These are phyloP conservation scores for Davidsoniella virescens DNA, from an alignment of 2,329 filamentous ascomycete genomes.

Conservation along the genomic window DNA sequence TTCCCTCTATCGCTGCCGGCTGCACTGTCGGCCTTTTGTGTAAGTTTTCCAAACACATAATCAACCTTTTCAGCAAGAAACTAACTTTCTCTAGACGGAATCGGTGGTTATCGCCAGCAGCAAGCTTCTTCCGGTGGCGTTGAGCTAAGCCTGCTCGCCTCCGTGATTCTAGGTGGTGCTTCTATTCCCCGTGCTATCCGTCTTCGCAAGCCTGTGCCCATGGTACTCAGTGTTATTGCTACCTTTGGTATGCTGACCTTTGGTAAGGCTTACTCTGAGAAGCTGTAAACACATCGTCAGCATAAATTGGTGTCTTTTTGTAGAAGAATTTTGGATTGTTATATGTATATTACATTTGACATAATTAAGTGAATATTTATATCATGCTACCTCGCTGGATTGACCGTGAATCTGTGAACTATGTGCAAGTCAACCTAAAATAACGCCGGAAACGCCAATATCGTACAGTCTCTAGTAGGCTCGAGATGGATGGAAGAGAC, in stretches of 20 bases:
- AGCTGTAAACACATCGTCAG: conserved; percentile 18
- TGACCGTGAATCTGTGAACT: background rate
- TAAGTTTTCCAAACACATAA: conserved; percentile 19
- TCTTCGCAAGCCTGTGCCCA: conserved; percentile 68
- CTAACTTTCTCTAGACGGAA: conserved; percentile 35
- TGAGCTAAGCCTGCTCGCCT: conserved; percentile 79
- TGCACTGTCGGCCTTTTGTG: conserved; percentile 58
- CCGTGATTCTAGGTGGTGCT: conserved; percentile 65
- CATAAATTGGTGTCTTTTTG: background rate
- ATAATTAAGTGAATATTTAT: background rate
- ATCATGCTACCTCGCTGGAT: background rate
- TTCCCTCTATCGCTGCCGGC: conserved; percentile 76
- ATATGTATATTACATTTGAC: background rate
- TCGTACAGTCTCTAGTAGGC: background rate
- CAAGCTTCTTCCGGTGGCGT: conserved; percentile 63
- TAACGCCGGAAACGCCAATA: conserved; percentile 7
- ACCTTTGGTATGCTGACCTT: conserved; percentile 66
- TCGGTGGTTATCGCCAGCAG: conserved; percentile 69
- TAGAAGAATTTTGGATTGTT: background rate
- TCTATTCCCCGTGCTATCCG: conserved; percentile 77
- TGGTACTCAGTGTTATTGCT: conserved; percentile 62
- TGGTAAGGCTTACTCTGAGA: conserved; percentile 46
- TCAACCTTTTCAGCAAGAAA: background rate
- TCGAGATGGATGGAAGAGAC: background rate
- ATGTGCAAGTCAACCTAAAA: background rate